Conservation (phyloP, 179 eudicot species). For the Kewa caespitosa region DNA sequence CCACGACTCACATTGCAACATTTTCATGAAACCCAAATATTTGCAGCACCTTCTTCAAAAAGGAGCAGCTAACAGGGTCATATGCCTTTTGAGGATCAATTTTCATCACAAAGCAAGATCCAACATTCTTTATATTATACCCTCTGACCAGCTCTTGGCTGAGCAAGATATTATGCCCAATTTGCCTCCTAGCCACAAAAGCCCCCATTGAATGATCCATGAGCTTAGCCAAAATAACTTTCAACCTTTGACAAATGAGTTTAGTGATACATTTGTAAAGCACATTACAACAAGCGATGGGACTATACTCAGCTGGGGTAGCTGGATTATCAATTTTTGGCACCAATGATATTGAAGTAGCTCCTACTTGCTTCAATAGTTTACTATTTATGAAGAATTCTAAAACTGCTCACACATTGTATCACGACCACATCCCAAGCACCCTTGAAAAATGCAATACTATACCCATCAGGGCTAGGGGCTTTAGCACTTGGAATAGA, state of each 20-base stretch:
- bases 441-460: too few species aligned
- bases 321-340: background rate
- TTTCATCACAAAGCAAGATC: background rate
- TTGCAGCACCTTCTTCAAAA: background rate
- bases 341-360: background rate
- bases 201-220: background rate
- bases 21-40: background rate
- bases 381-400: too few species aligned
- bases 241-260: background rate
- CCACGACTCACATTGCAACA: background rate
- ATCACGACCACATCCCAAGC: too few species aligned
- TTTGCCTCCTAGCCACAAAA: background rate
- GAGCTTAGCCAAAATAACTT: background rate
- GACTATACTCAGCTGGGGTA: background rate
- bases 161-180: background rate
- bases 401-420: too few species aligned
- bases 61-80: background rate
- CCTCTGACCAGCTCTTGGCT: background rate
- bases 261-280: background rate
- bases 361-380: too few species aligned
- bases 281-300: background rate
- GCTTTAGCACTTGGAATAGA: too few species aligned
- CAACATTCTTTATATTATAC: background rate
- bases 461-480: too few species aligned
- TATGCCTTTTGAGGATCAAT: background rate